phyloP scores from a whole-genome alignment of 495 filamentous ascomycete genomes.

The Copromyces sp. region DNA sequence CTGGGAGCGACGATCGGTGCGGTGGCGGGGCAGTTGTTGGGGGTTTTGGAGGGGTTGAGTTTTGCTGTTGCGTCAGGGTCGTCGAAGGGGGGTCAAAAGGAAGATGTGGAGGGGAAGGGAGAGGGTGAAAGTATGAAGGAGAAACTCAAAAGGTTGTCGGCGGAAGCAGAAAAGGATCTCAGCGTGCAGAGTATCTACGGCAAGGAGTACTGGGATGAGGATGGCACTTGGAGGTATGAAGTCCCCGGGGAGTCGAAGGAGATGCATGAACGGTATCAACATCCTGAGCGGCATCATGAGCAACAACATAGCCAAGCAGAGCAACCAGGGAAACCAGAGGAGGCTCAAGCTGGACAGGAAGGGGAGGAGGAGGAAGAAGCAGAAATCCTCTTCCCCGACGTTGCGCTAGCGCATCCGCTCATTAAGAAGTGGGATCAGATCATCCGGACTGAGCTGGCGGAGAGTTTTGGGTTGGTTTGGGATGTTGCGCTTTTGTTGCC shows the following conservation, averaged over 20 bases:
- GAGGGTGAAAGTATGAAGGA: conserved; percentile 6
- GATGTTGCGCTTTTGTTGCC: conserved; percentile 9
- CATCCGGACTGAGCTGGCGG: conserved; percentile 29
- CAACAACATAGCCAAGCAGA: not conserved
- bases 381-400: conserved; percentile 37
- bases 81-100: not conserved
- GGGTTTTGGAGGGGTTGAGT: conserved; percentile 57
- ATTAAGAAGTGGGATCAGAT: conserved; percentile 43
- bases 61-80: conserved; percentile 20
- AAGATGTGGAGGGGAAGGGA: not conserved
- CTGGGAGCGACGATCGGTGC: conserved; percentile 72
- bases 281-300: not conserved
- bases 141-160: conserved; percentile 30
- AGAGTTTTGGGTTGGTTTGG: conserved; percentile 32
- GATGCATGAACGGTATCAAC: conserved; percentile 4
- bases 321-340: not conserved
- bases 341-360: conserved; percentile 17
- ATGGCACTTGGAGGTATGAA: conserved; percentile 54
- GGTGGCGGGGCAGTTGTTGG: conserved; percentile 58
- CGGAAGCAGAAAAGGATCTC: conserved; percentile 50
- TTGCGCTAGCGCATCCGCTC: conserved; percentile 51
- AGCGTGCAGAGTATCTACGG: conserved; percentile 53
- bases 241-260: conserved; percentile 24
- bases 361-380: conserved; percentile 14
- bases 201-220: conserved; percentile 44